A percentile compares a stretch with the other conserved stretches of the same genome.
Evolutionary conservation across 192 early-diverging fungal genomes (phyloP).

Genomic region (Helicostylum pulchrum): DNA sequence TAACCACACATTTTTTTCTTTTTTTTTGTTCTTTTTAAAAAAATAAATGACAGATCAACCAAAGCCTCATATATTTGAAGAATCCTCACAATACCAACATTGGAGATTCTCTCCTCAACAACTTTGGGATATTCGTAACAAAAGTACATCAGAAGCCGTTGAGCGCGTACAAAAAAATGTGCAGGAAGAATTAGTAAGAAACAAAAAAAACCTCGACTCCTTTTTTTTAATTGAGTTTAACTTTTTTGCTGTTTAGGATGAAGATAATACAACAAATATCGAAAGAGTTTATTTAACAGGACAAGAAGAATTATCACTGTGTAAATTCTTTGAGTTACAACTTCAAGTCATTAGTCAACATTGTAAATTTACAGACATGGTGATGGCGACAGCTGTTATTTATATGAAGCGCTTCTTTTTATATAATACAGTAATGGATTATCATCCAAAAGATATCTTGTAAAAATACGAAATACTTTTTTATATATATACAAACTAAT

Average conservation of each 20-base stretch:
- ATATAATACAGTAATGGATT: constrained; percentile 77
- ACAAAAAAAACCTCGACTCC: neutral
- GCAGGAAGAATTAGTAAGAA: constrained; percentile 49
- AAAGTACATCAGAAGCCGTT: constrained; percentile 52
- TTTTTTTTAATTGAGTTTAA: neutral
- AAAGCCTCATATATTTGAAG: constrained; percentile 50
- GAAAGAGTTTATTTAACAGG: constrained; percentile 40
- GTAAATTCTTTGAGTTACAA: constrained; percentile 52
- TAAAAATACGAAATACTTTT: constrained; percentile 13
- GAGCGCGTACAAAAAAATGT: constrained; percentile 57
- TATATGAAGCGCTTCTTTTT: constrained; percentile 82
- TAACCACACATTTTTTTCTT: too few relatives aligned
- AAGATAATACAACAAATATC: neutral
- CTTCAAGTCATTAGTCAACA: constrained; percentile 43
- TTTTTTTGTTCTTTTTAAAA: neutral
- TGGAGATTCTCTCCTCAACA: constrained; percentile 63
- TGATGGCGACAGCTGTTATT: constrained; percentile 68
- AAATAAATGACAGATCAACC: neutral
- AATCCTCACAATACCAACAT: constrained; percentile 71
- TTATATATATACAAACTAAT: neutral
- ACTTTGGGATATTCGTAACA: constrained; percentile 54
- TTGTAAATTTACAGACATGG: constrained; percentile 43
- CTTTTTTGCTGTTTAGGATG: neutral
- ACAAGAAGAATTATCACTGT: constrained; percentile 52
- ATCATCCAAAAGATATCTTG: constrained; percentile 77